Base-by-base conservation (phyloP, 2,329 filamentous ascomycete genomes). In the Didymella exigua region DNA sequence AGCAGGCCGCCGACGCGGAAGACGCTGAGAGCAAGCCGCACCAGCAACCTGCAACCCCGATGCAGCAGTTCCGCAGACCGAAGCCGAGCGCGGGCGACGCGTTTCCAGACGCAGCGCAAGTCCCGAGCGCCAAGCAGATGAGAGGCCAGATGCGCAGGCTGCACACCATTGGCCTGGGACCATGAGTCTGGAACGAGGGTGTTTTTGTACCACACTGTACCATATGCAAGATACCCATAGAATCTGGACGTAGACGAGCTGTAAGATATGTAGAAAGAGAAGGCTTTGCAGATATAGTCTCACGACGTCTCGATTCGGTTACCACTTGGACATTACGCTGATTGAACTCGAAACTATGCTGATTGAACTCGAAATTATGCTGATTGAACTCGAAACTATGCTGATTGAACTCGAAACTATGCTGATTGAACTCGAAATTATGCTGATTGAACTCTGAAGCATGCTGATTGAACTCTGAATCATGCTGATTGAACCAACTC, bases 101-200 rank as follows among this genome's bases (percentile, higher is more conserved):
- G 4, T 74, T 73, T 16, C 70, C 71, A 1, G 63, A 50, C 13
- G 52, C 41, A 24, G 41, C 36, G 5, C 14, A 44, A 5, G 36
- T 61, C 59, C 8, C 40, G 29, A 47, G 43, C 23, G 36, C 57
- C 2, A 54, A 55, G 9, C 40, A 44, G 3, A 45, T 49, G 47
- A 46, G 23, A 55, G 55, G 41, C 3, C 49, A 72, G 34, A 56
- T 66, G 46, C 63, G 70, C 18, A 57, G 65, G 14, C 33, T 72
- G 33, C 70, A 73, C 44, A 70, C 59, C n/a, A 53, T 69, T 31
- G 65, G 69, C 10, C 44, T 71, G 41, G 49, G 54, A 30, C 38
- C 23, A 23, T 57, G 45, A 46, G 23, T 3, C n/a, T 14, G 24
- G 7, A 38, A 5, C 16, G 34, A 42, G 27, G 16, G 26, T 38